These are phyloP conservation scores for Globisporangium okanoganense DNA, from an alignment of 352 stramenopile genomes.

Conservation along the genomic window DNA sequence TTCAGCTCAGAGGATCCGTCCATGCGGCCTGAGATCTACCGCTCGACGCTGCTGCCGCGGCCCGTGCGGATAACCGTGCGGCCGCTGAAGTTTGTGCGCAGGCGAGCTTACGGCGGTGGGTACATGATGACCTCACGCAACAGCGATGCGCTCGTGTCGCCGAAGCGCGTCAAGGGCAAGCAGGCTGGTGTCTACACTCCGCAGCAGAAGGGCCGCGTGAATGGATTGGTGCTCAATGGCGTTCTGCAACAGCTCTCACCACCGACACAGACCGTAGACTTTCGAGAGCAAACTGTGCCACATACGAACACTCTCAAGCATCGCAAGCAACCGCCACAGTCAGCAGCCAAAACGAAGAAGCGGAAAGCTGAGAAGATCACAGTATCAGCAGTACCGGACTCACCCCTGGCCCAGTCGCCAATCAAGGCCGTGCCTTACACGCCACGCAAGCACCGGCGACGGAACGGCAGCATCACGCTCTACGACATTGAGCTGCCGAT, in stretches of 20 bases:
- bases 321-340: slow-evolving; percentile 5
- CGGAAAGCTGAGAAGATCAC: slow-evolving; percentile 8
- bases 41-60: slow-evolving; percentile 39
- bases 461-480: slow-evolving; percentile 24
- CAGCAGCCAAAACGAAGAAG: slow-evolving; percentile 5
- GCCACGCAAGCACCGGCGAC: slow-evolving; percentile 34
- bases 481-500: slow-evolving; percentile 12
- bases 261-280: background rate
- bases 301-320: background rate
- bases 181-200: background rate
- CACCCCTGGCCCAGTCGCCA: slow-evolving; percentile 10
- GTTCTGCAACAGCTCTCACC: background rate
- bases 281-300: background rate
- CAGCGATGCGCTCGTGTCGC: background rate
- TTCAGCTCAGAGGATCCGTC: slow-evolving; percentile 39
- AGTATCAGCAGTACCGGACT: background rate
- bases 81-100: slow-evolving; percentile 38
- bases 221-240: background rate
- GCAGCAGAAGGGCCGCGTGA: background rate
- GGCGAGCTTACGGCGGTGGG: slow-evolving; percentile 7
- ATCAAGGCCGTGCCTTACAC: slow-evolving; percentile 18
- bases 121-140: slow-evolving; percentile 1
- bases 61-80: slow-evolving; percentile 62
- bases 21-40: slow-evolving; percentile 20
- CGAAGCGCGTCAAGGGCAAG: slow-evolving; percentile 1